A percentile compares a stretch with the other conserved stretches of the same genome.
Conservation (phyloP, 352 stramenopile species). For the Pythium sp. region DNA sequence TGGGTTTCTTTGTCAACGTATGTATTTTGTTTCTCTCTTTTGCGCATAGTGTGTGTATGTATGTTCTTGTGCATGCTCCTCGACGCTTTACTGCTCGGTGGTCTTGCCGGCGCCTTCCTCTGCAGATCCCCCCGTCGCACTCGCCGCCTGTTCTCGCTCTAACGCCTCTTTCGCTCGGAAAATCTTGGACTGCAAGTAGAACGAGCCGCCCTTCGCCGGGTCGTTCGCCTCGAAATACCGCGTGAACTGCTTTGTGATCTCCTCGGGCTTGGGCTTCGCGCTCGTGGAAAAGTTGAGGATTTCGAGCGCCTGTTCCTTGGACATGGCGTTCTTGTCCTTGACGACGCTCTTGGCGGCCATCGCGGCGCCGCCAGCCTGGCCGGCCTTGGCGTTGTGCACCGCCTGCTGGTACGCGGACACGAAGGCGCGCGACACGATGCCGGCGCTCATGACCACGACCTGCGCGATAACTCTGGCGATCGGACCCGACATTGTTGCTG, state of each 20-base stretch:
- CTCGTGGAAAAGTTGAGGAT: slow-evolving; percentile 80
- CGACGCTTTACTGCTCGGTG: slow-evolving; percentile 3
- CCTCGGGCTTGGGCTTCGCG: slow-evolving; percentile 41
- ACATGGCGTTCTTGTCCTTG: slow-evolving; percentile 77
- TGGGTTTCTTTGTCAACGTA: not conserved
- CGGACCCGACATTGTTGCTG: slow-evolving; percentile 66
- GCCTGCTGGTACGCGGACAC: slow-evolving; percentile 88
- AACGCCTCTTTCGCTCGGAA: slow-evolving; percentile 89
- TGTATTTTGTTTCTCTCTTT: slow-evolving; percentile 12
- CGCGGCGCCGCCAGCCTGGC: slow-evolving; percentile 46
- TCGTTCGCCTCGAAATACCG: slow-evolving; percentile 89
- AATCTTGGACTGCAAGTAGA: slow-evolving; percentile 93
- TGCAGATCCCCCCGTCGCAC: slow-evolving; percentile 15
- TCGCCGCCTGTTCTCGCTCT: slow-evolving; percentile 28
- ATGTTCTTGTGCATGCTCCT: not conserved
- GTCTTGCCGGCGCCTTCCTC: slow-evolving; percentile 21
- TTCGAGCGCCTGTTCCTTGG: slow-evolving; percentile 67
- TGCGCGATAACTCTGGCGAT: slow-evolving; percentile 80
- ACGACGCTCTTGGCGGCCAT: slow-evolving; percentile 61
- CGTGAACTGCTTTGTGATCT: slow-evolving; percentile 85
- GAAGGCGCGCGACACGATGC: slow-evolving; percentile 84
- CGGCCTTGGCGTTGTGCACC: slow-evolving; percentile 80
- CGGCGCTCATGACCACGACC: slow-evolving; percentile 78
- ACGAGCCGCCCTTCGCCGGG: slow-evolving; percentile 87
- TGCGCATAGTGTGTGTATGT: not conserved